Evolutionary conservation across 495 filamentous ascomycete genomes (phyloP).

Genomic region (Viridothelium virens): DNA sequence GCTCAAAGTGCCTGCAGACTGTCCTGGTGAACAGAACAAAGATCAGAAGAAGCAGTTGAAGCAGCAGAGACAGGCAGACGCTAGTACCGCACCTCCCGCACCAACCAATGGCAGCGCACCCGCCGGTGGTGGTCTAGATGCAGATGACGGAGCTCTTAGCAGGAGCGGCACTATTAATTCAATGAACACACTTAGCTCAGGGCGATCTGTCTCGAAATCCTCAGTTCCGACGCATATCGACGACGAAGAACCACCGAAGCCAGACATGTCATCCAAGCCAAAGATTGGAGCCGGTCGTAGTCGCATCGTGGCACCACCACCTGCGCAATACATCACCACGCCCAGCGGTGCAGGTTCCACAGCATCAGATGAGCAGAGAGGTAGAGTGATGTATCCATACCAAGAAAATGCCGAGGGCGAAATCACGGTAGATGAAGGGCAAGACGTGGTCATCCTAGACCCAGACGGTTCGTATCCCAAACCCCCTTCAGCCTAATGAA

Average conservation of each 20-base stretch:
- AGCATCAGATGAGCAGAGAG: slow-evolving; percentile 50
- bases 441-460: slow-evolving; percentile 70
- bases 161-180: slow-evolving; percentile 63
- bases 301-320: slow-evolving; percentile 79
- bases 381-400: slow-evolving; percentile 85
- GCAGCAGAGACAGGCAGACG: slow-evolving; percentile 66
- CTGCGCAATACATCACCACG: slow-evolving; percentile 64
- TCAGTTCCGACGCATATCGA: slow-evolving; percentile 39
- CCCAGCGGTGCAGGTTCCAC: slow-evolving; percentile 32
- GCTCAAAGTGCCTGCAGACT: slow-evolving; percentile 95
- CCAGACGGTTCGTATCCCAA: slow-evolving; percentile 63
- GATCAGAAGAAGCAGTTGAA: slow-evolving; percentile 93
- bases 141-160: slow-evolving; percentile 44
- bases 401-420: slow-evolving; percentile 73
- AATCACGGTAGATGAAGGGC: slow-evolving; percentile 66
- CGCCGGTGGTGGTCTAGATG: slow-evolving; percentile 36
- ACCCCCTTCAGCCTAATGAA: not conserved
- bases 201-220: slow-evolving; percentile 60
- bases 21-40: slow-evolving; percentile 85
- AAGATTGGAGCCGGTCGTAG: slow-evolving; percentile 38
- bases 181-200: slow-evolving; percentile 86
- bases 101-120: slow-evolving; percentile 15
- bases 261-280: not conserved
- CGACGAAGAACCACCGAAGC: slow-evolving; percentile 31
- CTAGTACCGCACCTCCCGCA: slow-evolving; percentile 46